Evolutionary conservation across 208 protist genomes (phyloP).

Genomic region (Leptomonas seymouri): DNA sequence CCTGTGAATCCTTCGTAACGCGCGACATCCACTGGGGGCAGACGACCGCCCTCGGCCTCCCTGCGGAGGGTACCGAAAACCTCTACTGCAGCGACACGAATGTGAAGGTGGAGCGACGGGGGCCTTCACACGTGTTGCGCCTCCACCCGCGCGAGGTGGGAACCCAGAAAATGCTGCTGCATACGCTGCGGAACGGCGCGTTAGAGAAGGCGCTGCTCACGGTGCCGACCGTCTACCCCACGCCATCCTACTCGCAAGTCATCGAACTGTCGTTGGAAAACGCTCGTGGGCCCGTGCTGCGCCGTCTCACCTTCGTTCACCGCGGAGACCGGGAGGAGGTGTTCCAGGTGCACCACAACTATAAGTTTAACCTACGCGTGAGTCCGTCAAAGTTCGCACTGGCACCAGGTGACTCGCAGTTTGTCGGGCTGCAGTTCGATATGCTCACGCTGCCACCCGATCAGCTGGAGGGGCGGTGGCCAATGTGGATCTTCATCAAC

Average conservation of each 20-base stretch:
- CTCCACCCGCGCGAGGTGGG: slow-evolving; percentile 78
- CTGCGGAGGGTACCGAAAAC: slow-evolving; percentile 60
- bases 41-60: slow-evolving; percentile 75
- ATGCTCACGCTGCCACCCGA: slow-evolving; percentile 74
- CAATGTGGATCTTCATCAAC: slow-evolving; percentile 93
- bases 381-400: slow-evolving; percentile 72
- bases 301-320: slow-evolving; percentile 82
- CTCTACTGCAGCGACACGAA: slow-evolving; percentile 76
- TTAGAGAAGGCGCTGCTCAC: slow-evolving; percentile 81
- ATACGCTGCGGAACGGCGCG: slow-evolving; percentile 50
- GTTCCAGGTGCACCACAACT: slow-evolving; percentile 87
- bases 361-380: slow-evolving; percentile 79
- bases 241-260: slow-evolving; percentile 79
- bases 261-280: slow-evolving; percentile 80
- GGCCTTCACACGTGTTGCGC: slow-evolving; percentile 65
- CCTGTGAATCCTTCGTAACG: slow-evolving; percentile 68
- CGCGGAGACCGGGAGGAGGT: slow-evolving; percentile 63
- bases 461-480: slow-evolving; percentile 85
- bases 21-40: slow-evolving; percentile 83
- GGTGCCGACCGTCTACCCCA: slow-evolving; percentile 74
- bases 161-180: slow-evolving; percentile 65
- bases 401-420: slow-evolving; percentile 76
- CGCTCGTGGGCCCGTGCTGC: slow-evolving; percentile 66
- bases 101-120: slow-evolving; percentile 49
- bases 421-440: slow-evolving; percentile 75